Evolutionary conservation across 352 stramenopile species (phyloP), one percentile per base, ranked within the genome.

Genomic region (Plasmopara muralis): DNA sequence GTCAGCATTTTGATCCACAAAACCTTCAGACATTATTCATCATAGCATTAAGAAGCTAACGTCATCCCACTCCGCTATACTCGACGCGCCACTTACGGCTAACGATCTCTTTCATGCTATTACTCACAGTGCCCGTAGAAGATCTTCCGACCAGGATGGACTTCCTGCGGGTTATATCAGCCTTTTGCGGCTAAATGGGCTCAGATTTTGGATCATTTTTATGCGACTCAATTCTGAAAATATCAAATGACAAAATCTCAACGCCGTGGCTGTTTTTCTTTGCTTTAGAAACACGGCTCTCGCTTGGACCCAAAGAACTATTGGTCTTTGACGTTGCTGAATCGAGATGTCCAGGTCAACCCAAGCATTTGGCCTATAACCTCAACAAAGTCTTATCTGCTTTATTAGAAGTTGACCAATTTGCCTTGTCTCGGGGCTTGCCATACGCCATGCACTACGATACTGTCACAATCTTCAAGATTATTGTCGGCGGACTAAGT

Each of bases 11-110:
- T n/a, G 42, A 57, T 14, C 1, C 2, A 18, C 1, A 14, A 5
- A 50, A 50, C 31, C 42, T 50, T 9, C 4, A 46, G 15, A 20
- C 10, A 50, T 50, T 44, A 1, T 29, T 34, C 13, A n/a, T 43
- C 4, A 16, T 29, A 50, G 43, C 16, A 4, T 30, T 14, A 25
- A 29, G 43, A 50, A 9, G 29, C 28, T 18, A 35, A 35, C 6
- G 6, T 35, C 10, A 4, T 6, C 31, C 31, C 6, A 35, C 6
- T 8, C 31, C 31, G 31, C 6, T 35, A 35, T 35, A 12, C 31
- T 35, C 31, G 31, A 35, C 10, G 4, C 31, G 31, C 31, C 31
- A 5, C 31, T 35, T 35, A 12, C 31, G 10, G 31, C n/a, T 6
- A 29, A 43, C 18, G 15, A 25, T 43, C 1, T 43, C 15, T 28